These are phyloP conservation scores for Pseudocercospora pini-densiflorae DNA, from an alignment of 2,329 filamentous ascomycete species.

Conservation along the genomic window DNA sequence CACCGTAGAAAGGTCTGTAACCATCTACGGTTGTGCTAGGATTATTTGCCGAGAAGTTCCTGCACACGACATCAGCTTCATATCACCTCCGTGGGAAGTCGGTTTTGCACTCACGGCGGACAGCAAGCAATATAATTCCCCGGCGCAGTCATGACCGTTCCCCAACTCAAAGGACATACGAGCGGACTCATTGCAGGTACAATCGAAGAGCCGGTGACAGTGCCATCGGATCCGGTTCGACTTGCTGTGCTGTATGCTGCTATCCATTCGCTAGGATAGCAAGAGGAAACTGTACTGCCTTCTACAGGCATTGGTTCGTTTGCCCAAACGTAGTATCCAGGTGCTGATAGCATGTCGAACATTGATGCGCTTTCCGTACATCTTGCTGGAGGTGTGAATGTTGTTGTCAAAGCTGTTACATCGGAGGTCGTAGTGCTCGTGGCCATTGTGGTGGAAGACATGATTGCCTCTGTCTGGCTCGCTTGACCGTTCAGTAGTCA, in stretches of 20 bases:
- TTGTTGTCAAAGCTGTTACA: slow-evolving; percentile 17
- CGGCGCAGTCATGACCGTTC: slow-evolving; percentile 20
- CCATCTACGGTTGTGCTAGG: slow-evolving; percentile 21
- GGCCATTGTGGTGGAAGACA: background rate
- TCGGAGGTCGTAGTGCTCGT: background rate
- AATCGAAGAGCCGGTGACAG: slow-evolving; percentile 5
- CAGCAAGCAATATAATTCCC: slow-evolving; percentile 27
- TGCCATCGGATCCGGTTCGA: background rate
- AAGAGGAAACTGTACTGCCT: slow-evolving; percentile 16
- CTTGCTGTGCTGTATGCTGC: slow-evolving; percentile 13
- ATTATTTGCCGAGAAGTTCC: slow-evolving; percentile 10
- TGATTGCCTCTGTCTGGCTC: background rate
- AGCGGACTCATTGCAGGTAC: slow-evolving; percentile 22
- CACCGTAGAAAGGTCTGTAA: slow-evolving; percentile 22
- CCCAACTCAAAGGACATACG: slow-evolving; percentile 21
- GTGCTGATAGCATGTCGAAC: slow-evolving; percentile 19
- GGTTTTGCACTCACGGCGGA: slow-evolving; percentile 17
- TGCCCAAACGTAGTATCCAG: slow-evolving; percentile 17
- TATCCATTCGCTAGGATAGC: slow-evolving; percentile 21
- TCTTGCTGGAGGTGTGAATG: slow-evolving; percentile 21
- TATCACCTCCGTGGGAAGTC: too few relatives aligned
- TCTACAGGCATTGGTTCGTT: slow-evolving; percentile 21
- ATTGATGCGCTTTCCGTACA: slow-evolving; percentile 14
- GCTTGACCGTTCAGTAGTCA: too few relatives aligned
- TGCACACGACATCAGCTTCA: background rate